These are phyloP conservation scores for Grigorovia humatica DNA, from an alignment of 805 yeast species.

Conservation along the genomic window DNA sequence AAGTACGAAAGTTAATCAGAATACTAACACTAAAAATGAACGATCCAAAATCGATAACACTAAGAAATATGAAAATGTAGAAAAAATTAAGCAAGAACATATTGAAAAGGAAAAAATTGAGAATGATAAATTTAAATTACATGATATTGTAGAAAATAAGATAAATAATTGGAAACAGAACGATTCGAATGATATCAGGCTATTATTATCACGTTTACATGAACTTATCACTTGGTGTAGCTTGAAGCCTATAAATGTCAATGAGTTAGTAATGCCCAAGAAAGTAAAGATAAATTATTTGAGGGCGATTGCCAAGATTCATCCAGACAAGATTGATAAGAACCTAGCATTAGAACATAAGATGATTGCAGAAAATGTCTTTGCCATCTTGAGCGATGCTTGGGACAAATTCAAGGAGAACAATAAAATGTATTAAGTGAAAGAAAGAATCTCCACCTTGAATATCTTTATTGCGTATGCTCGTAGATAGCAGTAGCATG, in stretches of 20 bases:
- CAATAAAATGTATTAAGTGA: conserved; percentile 32
- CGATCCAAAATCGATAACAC: background rate
- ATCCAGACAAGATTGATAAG: conserved; percentile 68
- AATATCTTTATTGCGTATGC: too few species aligned
- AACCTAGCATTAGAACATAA: conserved; percentile 53
- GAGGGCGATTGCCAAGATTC: conserved; percentile 85
- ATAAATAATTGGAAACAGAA: conserved; percentile 59
- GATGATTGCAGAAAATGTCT: conserved; percentile 80
- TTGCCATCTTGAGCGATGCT: conserved; percentile 71
- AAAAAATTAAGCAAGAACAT: conserved; percentile 38
- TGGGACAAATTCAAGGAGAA: conserved; percentile 75
- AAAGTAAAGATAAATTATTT: conserved; percentile 79
- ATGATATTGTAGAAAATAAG: conserved; percentile 49
- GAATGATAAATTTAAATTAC: conserved; percentile 46
- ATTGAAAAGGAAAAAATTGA: conserved; percentile 33
- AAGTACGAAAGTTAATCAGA: conserved; percentile 1
- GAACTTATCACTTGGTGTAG: conserved; percentile 57
- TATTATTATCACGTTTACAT: conserved; percentile 60
- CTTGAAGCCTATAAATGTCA: conserved; percentile 57
- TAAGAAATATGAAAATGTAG: conserved; percentile 33
- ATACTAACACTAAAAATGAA: conserved; percentile 5
- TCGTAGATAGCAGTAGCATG: too few species aligned
- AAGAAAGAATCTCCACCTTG: too few species aligned
- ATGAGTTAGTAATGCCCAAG: conserved; percentile 79
- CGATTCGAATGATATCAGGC: conserved; percentile 73